phyloP scores from a whole-genome alignment of 371 early-diverging fungal species.

The Apophysomyces variabilis region DNA sequence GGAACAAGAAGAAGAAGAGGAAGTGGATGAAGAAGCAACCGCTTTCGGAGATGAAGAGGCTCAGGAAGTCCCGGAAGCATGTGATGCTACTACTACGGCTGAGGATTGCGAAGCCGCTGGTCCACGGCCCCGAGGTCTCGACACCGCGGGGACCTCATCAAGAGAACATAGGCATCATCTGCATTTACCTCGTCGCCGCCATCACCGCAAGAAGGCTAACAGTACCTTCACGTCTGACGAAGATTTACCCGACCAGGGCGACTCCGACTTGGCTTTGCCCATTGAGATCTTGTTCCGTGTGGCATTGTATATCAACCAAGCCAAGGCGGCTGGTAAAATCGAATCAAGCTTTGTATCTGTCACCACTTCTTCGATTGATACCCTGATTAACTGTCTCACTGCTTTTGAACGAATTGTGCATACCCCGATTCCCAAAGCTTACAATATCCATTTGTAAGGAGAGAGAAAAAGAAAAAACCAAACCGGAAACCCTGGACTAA shows the following conservation, averaged over 20 bases:
- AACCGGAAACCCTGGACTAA: no score
- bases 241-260: conserved; percentile 44
- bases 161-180: neutral
- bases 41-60: conserved; percentile 15
- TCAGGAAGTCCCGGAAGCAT: conserved; percentile 10
- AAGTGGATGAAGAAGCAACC: neutral
- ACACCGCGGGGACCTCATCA: neutral
- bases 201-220: conserved; percentile 16
- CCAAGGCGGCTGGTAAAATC: conserved; percentile 49
- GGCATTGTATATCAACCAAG: conserved; percentile 54
- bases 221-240: conserved; percentile 35
- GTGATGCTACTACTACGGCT: neutral
- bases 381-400: conserved; percentile 67
- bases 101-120: conserved; percentile 6
- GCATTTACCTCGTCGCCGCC: conserved; percentile 11
- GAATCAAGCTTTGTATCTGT: conserved; percentile 56
- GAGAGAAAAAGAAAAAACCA: neutral
- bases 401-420: conserved; percentile 75
- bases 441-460: conserved; percentile 71
- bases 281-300: conserved; percentile 62
- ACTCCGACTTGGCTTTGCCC: conserved; percentile 60
- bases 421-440: conserved; percentile 83
- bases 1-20: neutral
- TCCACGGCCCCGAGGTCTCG: conserved; percentile 11
- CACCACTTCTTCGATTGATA: conserved; percentile 49